Conservation (phyloP, 371 early-diverging fungal species). For the Apophysomyces ossiformis region DNA sequence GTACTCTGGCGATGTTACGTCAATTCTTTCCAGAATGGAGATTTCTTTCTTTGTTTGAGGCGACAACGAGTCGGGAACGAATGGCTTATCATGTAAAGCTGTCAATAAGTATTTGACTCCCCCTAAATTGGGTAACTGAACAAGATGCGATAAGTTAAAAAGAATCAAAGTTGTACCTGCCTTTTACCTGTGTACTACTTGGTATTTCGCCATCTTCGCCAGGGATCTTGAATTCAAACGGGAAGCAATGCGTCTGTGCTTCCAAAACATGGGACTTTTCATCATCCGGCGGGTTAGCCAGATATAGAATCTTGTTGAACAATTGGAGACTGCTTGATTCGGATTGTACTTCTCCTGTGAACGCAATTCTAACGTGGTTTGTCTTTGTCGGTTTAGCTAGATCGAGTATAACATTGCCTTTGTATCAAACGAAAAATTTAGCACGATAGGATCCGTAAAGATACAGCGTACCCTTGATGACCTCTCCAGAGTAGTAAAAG, state of each 20-base stretch:
- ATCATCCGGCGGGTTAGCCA: constrained; percentile 33
- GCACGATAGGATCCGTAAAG: not conserved
- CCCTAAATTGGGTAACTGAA: constrained; percentile 28
- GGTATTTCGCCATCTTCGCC: constrained; percentile 32
- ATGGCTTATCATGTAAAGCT: constrained; percentile 35
- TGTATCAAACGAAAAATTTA: not conserved
- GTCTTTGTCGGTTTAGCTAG: constrained; percentile 43
- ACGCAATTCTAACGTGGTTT: constrained; percentile 36
- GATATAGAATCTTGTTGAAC: constrained; percentile 26
- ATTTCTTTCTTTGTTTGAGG: constrained; percentile 27
- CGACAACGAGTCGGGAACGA: constrained; percentile 24
- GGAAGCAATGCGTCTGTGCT: constrained; percentile 45
- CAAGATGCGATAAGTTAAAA: constrained; percentile 3
- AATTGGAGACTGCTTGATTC: constrained; percentile 26
- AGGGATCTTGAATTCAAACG: constrained; percentile 47
- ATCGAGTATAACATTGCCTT: constrained; percentile 47
- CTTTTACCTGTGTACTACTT: constrained; percentile 42
- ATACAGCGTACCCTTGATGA: constrained; percentile 33
- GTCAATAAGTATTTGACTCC: constrained; percentile 37
- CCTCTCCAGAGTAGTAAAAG: constrained; percentile 50
- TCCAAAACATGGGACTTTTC: constrained; percentile 39
- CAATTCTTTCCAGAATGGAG: constrained; percentile 44
- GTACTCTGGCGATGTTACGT: constrained; percentile 37
- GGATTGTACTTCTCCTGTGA: constrained; percentile 37
- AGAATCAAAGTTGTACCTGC: not conserved